Evolutionary conservation across 345 rosid genomes (phyloP).

Genomic region (Syzygium aqueum): DNA sequence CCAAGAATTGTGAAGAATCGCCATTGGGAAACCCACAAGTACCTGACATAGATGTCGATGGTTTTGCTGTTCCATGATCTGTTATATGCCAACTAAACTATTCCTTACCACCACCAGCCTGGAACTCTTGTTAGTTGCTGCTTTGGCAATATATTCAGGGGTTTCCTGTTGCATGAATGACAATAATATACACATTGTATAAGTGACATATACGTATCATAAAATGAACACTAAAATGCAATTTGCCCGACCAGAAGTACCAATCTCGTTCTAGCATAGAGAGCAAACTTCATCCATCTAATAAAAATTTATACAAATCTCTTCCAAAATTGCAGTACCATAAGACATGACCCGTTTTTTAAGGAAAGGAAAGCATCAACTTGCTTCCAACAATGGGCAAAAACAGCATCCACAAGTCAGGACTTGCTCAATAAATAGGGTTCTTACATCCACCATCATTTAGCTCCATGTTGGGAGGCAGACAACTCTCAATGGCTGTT

Average conservation of each 20-base stretch:
- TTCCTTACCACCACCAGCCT: neutral
- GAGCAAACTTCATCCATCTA: too few species aligned
- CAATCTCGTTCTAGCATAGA: too few species aligned
- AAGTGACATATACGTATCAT: neutral
- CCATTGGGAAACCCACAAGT: too few species aligned
- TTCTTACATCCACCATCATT: neutral
- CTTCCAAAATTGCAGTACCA: too few species aligned
- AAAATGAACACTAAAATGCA: neutral
- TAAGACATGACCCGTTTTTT: too few species aligned
- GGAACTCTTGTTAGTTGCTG: neutral
- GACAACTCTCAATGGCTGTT: constrained; percentile 29
- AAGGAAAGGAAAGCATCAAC: too few species aligned
- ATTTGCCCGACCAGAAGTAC: too few species aligned
- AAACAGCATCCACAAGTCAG: too few species aligned
- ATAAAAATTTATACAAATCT: too few species aligned
- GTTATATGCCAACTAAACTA: neutral
- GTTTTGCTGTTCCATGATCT: neutral
- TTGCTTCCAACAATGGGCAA: too few species aligned
- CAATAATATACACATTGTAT: neutral
- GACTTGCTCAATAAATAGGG: too few species aligned
- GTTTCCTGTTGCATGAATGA: neutral
- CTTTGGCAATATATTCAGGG: neutral
- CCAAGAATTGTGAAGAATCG: too few species aligned
- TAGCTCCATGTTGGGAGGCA: constrained; percentile 35
- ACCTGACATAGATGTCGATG: neutral